Evolutionary conservation across 805 yeast species (phyloP), one percentile per base, ranked within the genome.

Genomic region (Ogataea trehaloabstinens): DNA sequence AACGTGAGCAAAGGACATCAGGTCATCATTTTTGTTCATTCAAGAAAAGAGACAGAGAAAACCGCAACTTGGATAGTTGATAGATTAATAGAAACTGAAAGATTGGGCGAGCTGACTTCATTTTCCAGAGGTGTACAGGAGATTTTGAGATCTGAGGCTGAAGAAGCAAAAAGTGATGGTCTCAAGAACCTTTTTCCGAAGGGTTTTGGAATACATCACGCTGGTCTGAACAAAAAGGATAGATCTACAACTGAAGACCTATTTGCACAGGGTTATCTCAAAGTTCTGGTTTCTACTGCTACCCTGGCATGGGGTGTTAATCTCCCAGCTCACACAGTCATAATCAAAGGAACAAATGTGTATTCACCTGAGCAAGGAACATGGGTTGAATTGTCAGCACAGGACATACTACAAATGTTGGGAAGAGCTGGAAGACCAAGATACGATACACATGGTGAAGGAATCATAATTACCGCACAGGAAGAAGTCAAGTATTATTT

Each of bases 401-500:
- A 91, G 53, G 98, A 93, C 63, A 83, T 91, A 27, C 61, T 91
- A 7, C 99, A 91, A 64, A 91, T 91, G 98, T 70, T 91, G n/a
- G 98, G 98, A 25, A 78, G 98, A 67, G 98, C 98, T 15, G 98
- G 98, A 51, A 75, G 99, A 62, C 99, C 99, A 0, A 72, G 96
- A 37, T 93, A 84, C 63, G 99, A 91, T 60, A 79, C 80, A 13
- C 77, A 80, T 53, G 99, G 99, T 53, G 95, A 87, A 51, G 99
- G 98, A 66, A 80, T 91, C 3, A 86, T 91, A 22, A 87, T 91
- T 34, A 93, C 98, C 0, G 74, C 90, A 0, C 93, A 86, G 42
- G 80, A 81, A 16, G 95, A 89, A 52, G 73, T 91, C 13, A 91
- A 86, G 48, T 90, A 88, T 56, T 91, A 89, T 55, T 70, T 93